Conservation (phyloP, 1,284 basidiomycete species). For the Boletus smithii region DNA sequence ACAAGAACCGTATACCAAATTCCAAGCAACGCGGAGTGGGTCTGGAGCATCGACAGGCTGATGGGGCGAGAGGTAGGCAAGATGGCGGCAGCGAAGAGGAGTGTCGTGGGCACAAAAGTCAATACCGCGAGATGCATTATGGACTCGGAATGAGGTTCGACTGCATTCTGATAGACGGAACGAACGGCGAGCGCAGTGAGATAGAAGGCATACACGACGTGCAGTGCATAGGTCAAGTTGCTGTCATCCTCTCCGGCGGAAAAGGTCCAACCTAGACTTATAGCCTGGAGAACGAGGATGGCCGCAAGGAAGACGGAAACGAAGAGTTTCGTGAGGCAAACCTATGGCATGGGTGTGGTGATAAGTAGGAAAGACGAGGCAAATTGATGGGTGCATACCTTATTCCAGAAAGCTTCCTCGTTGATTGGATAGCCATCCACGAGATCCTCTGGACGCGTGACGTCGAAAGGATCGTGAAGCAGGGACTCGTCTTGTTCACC, state of each 20-base stretch:
- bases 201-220: conserved; percentile 61
- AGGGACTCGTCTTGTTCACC: conserved; percentile 36
- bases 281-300: conserved; percentile 49
- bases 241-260: conserved; percentile 36
- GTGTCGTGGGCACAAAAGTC: conserved; percentile 50
- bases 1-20: conserved; percentile 29
- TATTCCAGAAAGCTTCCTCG: conserved; percentile 67
- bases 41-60: conserved; percentile 11
- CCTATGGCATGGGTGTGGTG: conserved; percentile 36
- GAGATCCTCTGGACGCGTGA: conserved; percentile 66
- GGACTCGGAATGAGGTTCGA: conserved; percentile 53
- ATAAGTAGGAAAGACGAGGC: conserved; percentile 1
- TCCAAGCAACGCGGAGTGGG: conserved; percentile 12
- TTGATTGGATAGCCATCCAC: conserved; percentile 76
- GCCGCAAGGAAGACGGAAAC: conserved; percentile 44
- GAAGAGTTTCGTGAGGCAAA: conserved; percentile 53
- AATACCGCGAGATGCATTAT: conserved; percentile 66
- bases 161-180: conserved; percentile 52
- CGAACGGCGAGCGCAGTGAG: conserved; percentile 49
- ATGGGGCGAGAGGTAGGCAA: conserved; percentile 42
- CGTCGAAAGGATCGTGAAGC: conserved; percentile 70
- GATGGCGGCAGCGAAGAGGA: conserved; percentile 51
- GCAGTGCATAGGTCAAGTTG: conserved; percentile 45
- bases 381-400: conserved; percentile 42
- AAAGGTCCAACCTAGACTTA: conserved; percentile 51